Conservation (phyloP, 116 monocot species). For the Papilionanthe hybrid region DNA sequence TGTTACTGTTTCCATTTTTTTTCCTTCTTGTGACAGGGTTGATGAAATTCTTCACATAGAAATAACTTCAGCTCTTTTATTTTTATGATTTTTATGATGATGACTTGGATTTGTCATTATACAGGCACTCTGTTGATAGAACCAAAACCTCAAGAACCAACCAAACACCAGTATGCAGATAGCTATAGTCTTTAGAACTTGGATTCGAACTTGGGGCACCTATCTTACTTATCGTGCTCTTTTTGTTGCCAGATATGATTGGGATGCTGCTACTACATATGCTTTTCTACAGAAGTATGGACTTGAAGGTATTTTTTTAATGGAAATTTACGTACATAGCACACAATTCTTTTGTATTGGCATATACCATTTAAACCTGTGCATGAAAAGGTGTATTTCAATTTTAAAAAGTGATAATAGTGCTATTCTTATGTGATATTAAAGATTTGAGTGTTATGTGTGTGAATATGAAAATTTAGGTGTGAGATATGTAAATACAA, state of each 20-base stretch:
- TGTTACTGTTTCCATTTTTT: neutral
- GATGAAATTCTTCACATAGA: neutral
- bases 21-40: neutral
- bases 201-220: no score
- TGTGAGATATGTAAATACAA: no score
- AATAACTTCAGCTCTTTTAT: neutral
- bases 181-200: neutral
- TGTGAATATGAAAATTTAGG: no score
- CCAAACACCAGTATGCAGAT: conserved; percentile 84
- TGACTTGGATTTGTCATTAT: conserved; percentile 8
- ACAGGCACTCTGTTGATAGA: conserved; percentile 87
- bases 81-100: neutral
- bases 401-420: no score
- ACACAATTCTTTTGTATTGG: no score
- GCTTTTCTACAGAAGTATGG: conserved; percentile 80
- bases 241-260: conserved; percentile 67
- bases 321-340: no score
- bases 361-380: no score
- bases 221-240: neutral
- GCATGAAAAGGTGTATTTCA: no score
- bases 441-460: no score
- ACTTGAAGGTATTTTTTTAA: conserved; percentile 47
- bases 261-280: conserved; percentile 89
- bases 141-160: conserved; percentile 98
- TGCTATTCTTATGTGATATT: no score